Conservation (phyloP, 1,284 basidiomycete genomes). For the Spongispora temasekensis region DNA sequence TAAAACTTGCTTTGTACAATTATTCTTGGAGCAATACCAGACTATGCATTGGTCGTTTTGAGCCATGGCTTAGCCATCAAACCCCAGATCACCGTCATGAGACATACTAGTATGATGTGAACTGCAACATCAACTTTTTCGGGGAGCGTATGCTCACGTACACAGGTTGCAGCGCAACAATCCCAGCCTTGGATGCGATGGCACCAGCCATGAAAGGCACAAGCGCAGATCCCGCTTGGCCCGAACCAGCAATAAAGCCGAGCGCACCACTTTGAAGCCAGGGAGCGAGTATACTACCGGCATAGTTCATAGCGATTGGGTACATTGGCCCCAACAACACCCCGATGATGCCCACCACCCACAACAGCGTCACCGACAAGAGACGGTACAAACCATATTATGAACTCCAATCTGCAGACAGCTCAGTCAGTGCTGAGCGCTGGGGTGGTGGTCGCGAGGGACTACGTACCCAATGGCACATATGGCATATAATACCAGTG, state of each 20-base stretch:
- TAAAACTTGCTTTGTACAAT: background rate
- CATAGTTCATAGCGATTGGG: constrained; percentile 54
- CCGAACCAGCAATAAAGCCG: constrained; percentile 55
- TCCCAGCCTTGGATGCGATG: constrained; percentile 50
- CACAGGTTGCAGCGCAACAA: constrained; percentile 55
- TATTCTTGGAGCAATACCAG: no score
- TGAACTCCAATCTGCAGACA: constrained; percentile 45
- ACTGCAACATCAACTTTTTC: no score
- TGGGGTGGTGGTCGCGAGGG: no score
- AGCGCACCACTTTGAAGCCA: constrained; percentile 51
- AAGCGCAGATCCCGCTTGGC: constrained; percentile 54
- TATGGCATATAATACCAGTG: constrained; percentile 23
- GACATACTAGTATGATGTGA: constrained; percentile 42
- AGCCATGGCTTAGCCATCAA: constrained; percentile 34
- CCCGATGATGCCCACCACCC: constrained; percentile 55
- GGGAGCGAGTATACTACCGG: constrained; percentile 47
- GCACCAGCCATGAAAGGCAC: constrained; percentile 59
- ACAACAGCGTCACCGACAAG: constrained; percentile 54
- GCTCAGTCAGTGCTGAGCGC: background rate
- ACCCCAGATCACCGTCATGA: constrained; percentile 44
- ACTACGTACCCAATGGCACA: constrained; percentile 35
- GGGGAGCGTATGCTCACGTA: no score
- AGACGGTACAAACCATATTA: constrained; percentile 61
- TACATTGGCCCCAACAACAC: constrained; percentile 57
- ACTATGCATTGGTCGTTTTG: background rate